These are phyloP conservation scores for Candida methanosorbosa DNA, from an alignment of 805 yeast genomes.

Conservation along the genomic window DNA sequence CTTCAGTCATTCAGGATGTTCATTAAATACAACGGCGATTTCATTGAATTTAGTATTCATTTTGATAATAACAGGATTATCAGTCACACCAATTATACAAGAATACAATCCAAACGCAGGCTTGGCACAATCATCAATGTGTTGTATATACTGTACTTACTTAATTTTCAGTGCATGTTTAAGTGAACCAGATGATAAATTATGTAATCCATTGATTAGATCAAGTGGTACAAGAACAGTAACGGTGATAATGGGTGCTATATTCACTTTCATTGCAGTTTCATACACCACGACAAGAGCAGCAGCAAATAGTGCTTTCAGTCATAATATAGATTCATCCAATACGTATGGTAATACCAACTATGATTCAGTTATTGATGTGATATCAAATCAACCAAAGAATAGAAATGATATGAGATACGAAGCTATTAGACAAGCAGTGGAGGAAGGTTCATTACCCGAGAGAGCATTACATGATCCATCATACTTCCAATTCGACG, in stretches of 20 bases:
- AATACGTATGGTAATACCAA: slow-evolving; percentile 21
- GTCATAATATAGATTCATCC: slow-evolving; percentile 22
- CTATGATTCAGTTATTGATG: slow-evolving; percentile 34
- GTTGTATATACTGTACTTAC: slow-evolving; percentile 86
- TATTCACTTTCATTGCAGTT: slow-evolving; percentile 89
- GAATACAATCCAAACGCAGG: slow-evolving; percentile 94
- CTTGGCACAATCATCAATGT: slow-evolving; percentile 94
- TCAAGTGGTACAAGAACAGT: slow-evolving; percentile 86
- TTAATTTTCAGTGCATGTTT: slow-evolving; percentile 87
- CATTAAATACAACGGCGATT: slow-evolving; percentile 84
- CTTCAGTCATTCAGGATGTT: slow-evolving; percentile 76
- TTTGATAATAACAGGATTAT: slow-evolving; percentile 54
- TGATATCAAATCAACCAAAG: slow-evolving; percentile 40
- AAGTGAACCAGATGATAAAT: slow-evolving; percentile 90
- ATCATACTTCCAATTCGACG: slow-evolving; percentile 46
- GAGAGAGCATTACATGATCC: slow-evolving; percentile 80
- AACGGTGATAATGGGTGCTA: slow-evolving; percentile 80
- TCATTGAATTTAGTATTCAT: slow-evolving; percentile 64
- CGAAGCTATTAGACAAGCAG: slow-evolving; percentile 88
- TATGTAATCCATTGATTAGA: slow-evolving; percentile 87
- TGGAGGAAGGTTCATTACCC: slow-evolving; percentile 92
- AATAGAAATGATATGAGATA: slow-evolving; percentile 64
- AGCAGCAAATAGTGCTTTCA: slow-evolving; percentile 70
- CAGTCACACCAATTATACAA: slow-evolving; percentile 78
- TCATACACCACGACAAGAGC: slow-evolving; percentile 98